Percentiles rank a stretch among this genome's conserved stretches.
These are phyloP conservation scores for Monilinia fructigena DNA, from an alignment of 2,329 filamentous ascomycete genomes.

Conservation along the genomic window DNA sequence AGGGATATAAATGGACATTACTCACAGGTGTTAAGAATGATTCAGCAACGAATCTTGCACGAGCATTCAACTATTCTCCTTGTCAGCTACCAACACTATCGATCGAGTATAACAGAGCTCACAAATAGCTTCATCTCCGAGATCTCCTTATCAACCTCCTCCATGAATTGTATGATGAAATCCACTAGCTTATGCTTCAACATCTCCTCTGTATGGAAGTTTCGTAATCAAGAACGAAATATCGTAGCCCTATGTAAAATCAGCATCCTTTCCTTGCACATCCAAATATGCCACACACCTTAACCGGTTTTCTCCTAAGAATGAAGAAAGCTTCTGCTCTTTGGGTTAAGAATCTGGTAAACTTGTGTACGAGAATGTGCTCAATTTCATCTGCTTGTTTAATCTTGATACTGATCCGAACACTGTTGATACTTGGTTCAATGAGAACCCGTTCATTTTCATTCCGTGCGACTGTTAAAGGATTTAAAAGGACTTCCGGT, in stretches of 20 bases:
- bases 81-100: slow-evolving; percentile 31
- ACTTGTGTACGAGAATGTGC: slow-evolving; percentile 96
- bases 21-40: slow-evolving; percentile 92
- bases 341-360: slow-evolving; percentile 94
- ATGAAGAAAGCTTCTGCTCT: slow-evolving; percentile 97
- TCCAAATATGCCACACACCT: slow-evolving; percentile 53
- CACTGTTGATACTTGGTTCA: slow-evolving; percentile 94
- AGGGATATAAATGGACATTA: slow-evolving; percentile 11
- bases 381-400: slow-evolving; percentile 99
- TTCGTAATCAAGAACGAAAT: slow-evolving; percentile 99
- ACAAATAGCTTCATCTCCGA: slow-evolving; percentile 99
- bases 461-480: slow-evolving; percentile 86
- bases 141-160: slow-evolving; percentile 99
- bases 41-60: slow-evolving; percentile 96
- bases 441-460: slow-evolving; percentile 96
- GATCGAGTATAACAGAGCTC: slow-evolving; percentile 45
- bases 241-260: slow-evolving; percentile 77
- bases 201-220: slow-evolving; percentile 98
- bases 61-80: slow-evolving; percentile 75
- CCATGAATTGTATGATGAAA: slow-evolving; percentile 99
- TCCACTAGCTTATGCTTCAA: slow-evolving; percentile 98
- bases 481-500: slow-evolving; percentile 90
- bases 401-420: slow-evolving; percentile 96
- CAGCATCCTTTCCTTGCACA: slow-evolving; percentile 24
- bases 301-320: slow-evolving; percentile 88